Evolutionary conservation across 352 stramenopile species (phyloP), one percentile per base, ranked within the genome.

Genomic region (Plasmopara viticola): DNA sequence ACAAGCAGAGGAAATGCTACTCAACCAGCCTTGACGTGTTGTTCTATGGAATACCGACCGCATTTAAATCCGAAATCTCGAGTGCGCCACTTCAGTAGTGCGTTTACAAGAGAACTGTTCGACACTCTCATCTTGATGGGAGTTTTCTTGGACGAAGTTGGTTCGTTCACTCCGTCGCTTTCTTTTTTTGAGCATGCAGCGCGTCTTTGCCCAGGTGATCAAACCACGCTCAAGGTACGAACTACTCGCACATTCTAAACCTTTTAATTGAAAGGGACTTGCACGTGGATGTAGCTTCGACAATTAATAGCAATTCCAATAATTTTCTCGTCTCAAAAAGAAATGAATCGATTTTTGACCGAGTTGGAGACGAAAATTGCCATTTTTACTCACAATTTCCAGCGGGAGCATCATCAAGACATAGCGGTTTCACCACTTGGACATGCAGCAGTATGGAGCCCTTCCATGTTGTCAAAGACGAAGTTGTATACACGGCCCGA

Each of bases 61-160:
- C 31, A 12, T 35, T 8, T 12, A 2, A 2, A n/a, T 28, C 34
- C 42, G 42, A 47, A 18, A 34, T 48, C 25, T 39, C 8, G 14
- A 37, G 56, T 9, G 13, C 48, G 44, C 0, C 37, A 48, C 6
- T 85, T 74, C 42, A 63, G 50, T n/a, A 82, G 63, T 37, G 17
- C 40, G 7, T 80, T 82, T 39, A 61, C 69, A 10, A 53, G 72
- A 37, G 71, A 84, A 44, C 44, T 84, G 2, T 83, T 71, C 41
- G 46, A 84, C 13, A 56, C 71, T 6, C 40, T 78, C 5, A 74
- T 70, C 17, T 55, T 76, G 30, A 80, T 87, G 69, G 71, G 73
- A 17, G 76, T 85, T n/a, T 83, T 85, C 48, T 29, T 84, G 28
- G 77, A 87, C 37, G 76, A 87, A 34, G 35, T 80, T 13, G 73